phyloP scores from a whole-genome alignment of 371 early-diverging fungal species.

The Zychaea mexicana region DNA sequence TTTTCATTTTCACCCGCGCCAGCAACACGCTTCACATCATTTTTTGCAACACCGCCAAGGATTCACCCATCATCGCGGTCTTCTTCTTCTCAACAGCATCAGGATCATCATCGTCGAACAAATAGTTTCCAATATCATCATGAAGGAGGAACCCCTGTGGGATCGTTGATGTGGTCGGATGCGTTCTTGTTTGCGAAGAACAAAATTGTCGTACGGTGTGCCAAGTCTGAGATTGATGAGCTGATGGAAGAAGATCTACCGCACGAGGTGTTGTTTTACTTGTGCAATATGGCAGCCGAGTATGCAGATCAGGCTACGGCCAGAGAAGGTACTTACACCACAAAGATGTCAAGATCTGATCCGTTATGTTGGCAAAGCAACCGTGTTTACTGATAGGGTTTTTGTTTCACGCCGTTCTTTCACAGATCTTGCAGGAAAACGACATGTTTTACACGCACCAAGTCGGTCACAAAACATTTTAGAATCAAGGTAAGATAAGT shows the following conservation, averaged over 20 bases:
- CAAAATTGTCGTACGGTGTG: constrained; percentile 36
- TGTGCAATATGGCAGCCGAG: constrained; percentile 30
- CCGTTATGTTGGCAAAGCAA: not conserved
- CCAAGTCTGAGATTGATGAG: constrained; percentile 10
- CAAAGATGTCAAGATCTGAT: not conserved
- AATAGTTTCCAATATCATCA: not conserved
- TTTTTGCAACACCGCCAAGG: constrained; percentile 24
- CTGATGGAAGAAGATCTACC: constrained; percentile 9
- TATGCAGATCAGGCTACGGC: constrained; percentile 21
- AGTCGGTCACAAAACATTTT: not conserved
- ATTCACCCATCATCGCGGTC: constrained; percentile 10
- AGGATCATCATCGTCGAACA: not conserved
- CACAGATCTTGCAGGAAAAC: constrained; percentile 8
- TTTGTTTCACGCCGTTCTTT: not conserved
- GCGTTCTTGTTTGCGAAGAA: constrained; percentile 44
- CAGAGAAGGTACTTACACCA: constrained; percentile 9
- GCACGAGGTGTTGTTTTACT: constrained; percentile 32
- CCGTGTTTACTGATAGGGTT: not conserved
- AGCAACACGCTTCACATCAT: constrained; percentile 13
- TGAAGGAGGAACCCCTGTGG: not conserved
- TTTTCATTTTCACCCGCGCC: constrained; percentile 15
- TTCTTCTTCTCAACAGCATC: too few species aligned
- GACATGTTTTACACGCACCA: not conserved
- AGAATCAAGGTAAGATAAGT: constrained; percentile 8
- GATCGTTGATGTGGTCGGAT: constrained; percentile 25